Percentiles rank a stretch among this genome's conserved stretches.
Conservation (phyloP, 2,329 filamentous ascomycete genomes). For the Penicillium sp. region DNA sequence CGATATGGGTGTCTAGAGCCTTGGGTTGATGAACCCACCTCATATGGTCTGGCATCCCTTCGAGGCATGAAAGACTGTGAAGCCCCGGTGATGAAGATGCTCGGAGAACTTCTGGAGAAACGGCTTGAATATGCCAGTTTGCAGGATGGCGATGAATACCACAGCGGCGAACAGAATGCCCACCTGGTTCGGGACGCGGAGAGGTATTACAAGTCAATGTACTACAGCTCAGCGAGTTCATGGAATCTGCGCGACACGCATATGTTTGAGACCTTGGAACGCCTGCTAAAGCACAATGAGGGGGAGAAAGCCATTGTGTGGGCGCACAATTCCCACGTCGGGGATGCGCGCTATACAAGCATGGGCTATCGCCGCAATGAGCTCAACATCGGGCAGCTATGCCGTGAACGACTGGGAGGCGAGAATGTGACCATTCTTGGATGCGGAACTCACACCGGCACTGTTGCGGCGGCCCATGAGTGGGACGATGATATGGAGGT, state of each 20-base stretch:
- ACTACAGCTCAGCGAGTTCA: constrained; percentile 47
- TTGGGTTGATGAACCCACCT: constrained; percentile 50
- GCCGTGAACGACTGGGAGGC: constrained; percentile 44
- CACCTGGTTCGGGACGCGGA: constrained; percentile 50
- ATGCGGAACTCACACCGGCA: constrained; percentile 51
- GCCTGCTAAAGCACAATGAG: constrained; percentile 44
- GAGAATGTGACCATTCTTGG: constrained; percentile 46
- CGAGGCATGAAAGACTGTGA: constrained; percentile 49
- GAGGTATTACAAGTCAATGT: constrained; percentile 54
- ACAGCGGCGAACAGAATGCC: constrained; percentile 52
- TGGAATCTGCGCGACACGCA: constrained; percentile 54
- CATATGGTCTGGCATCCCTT: constrained; percentile 47
- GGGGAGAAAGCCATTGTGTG: constrained; percentile 50
- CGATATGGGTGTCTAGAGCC: constrained; percentile 49
- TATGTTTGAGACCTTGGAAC: constrained; percentile 50
- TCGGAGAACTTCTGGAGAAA: constrained; percentile 44
- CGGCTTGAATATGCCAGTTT: constrained; percentile 41
- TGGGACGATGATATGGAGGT: constrained; percentile 54
- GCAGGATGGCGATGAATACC: constrained; percentile 48
- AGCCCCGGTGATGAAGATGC: constrained; percentile 45
- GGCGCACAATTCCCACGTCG: constrained; percentile 55
- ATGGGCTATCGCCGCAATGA: constrained; percentile 48
- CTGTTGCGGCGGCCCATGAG: constrained; percentile 51
- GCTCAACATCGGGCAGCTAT: constrained; percentile 55
- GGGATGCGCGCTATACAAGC: constrained; percentile 53